Conservation (phyloP, 208 protist species). For the Acanthamoeba castellanii region DNA sequence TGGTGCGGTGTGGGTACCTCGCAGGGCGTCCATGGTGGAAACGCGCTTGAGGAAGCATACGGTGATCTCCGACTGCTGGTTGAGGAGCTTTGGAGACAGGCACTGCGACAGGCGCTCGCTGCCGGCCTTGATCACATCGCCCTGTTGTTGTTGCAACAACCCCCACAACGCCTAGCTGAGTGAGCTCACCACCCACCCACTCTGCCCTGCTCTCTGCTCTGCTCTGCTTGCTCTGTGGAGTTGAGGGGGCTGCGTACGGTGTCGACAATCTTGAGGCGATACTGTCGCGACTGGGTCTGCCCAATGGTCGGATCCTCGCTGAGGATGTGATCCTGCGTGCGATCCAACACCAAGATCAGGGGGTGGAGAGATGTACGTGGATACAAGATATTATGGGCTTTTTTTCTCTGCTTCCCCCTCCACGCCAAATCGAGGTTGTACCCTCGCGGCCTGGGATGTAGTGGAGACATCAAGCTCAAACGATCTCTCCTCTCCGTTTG, state of each 20-base stretch:
- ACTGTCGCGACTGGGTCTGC: background rate
- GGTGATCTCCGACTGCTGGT: conserved; percentile 17
- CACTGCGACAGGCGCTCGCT: background rate
- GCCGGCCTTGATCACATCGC: conserved; percentile 5
- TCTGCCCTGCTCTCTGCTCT: background rate
- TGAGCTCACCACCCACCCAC: background rate
- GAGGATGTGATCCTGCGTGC: conserved; percentile 3
- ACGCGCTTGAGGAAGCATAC: conserved; percentile 1
- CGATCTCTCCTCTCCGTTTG: conserved; percentile 20
- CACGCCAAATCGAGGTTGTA: background rate
- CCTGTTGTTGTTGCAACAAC: background rate
- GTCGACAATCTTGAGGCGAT: conserved; percentile 15
- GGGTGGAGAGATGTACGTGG: background rate
- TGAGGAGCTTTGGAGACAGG: background rate
- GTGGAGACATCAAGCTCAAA: background rate
- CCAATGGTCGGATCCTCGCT: conserved; percentile 19
- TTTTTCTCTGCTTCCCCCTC: background rate
- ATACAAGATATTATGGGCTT: background rate
- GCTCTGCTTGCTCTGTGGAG: background rate
- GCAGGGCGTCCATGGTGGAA: background rate
- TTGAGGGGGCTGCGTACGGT: background rate
- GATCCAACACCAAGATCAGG: too few species aligned
- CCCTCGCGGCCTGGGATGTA: background rate
- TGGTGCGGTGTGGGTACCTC: background rate
- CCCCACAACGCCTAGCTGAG: too few species aligned